phyloP scores from a whole-genome alignment of 2,329 filamentous ascomycete species.

The Cytospora mali region DNA sequence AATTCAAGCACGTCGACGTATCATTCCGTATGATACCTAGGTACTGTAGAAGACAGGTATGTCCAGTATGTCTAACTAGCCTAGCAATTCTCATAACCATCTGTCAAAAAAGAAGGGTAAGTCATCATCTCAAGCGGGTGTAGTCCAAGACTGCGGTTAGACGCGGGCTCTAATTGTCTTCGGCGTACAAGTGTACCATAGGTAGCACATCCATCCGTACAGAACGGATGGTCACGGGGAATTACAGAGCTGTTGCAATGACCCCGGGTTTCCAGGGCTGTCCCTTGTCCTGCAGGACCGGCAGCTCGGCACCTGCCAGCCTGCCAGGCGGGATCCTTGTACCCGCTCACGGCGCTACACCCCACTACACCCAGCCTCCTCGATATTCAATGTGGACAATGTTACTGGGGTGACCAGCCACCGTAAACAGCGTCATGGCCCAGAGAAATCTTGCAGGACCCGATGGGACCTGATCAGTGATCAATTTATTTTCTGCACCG shows the following conservation, averaged over 20 bases:
- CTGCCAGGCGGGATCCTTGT: neutral
- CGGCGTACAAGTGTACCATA: too few relatives aligned
- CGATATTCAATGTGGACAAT: constrained; percentile 1
- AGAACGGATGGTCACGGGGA: neutral
- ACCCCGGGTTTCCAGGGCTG: neutral
- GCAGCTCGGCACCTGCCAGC: constrained; percentile 11
- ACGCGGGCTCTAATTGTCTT: neutral
- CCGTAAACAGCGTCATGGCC: constrained; percentile 19
- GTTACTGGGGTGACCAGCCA: constrained; percentile 28
- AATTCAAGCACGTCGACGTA: neutral
- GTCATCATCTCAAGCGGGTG: neutral
- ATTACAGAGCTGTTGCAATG: too few relatives aligned
- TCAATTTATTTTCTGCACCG: constrained; percentile 13
- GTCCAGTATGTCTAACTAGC: neutral
- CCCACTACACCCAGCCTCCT: constrained; percentile 22
- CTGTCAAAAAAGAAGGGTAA: neutral
- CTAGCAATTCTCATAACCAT: too few relatives aligned
- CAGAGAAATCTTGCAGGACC: neutral
- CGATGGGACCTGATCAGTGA: neutral
- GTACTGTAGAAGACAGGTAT: neutral
- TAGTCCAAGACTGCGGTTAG: neutral
- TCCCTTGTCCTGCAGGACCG: neutral
- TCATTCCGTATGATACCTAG: neutral
- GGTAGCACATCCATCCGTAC: too few relatives aligned
- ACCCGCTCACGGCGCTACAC: neutral